phyloP scores from a whole-genome alignment of 768 basidiomycete genomes.

The Punctularia strigosozonata region DNA sequence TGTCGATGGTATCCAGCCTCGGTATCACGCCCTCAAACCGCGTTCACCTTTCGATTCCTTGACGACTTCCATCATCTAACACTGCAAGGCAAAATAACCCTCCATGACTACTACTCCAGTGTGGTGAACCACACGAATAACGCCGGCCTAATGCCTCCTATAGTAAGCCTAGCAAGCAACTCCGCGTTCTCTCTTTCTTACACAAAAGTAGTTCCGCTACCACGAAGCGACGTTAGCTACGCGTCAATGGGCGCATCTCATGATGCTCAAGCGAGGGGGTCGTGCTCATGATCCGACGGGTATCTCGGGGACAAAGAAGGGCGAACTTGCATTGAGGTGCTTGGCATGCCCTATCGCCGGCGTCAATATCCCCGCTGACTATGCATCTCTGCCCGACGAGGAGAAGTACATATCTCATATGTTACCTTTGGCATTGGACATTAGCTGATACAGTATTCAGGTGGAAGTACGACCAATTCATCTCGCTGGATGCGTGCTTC shows the following conservation, averaged over 20 bases:
- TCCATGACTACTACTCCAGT: neutral
- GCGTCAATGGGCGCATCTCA: neutral
- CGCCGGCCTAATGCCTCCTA: neutral
- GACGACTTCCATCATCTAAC: neutral
- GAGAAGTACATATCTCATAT: neutral
- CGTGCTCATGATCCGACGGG: conserved; percentile 4
- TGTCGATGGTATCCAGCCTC: neutral
- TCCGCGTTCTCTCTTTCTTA: neutral
- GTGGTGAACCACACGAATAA: neutral
- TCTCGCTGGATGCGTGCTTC: conserved; percentile 22
- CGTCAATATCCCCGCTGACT: conserved; percentile 2
- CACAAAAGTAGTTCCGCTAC: conserved; percentile 3
- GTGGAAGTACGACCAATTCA: conserved; percentile 16
- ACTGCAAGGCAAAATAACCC: neutral
- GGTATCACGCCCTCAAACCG: neutral
- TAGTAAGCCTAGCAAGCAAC: neutral
- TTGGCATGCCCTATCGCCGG: conserved; percentile 5
- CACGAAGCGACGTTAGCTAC: neutral
- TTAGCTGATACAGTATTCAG: conserved; percentile 5
- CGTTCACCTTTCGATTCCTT: neutral
- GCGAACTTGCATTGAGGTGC: conserved; percentile 3
- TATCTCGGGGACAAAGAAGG: neutral
- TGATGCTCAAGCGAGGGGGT: conserved; percentile 1
- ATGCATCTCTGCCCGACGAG: neutral
- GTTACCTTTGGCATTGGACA: neutral